Percentiles rank a stretch among this genome's conserved stretches.
phyloP scores from a whole-genome alignment of 164 flowering plant species.

The Chimonanthus praecox region DNA sequence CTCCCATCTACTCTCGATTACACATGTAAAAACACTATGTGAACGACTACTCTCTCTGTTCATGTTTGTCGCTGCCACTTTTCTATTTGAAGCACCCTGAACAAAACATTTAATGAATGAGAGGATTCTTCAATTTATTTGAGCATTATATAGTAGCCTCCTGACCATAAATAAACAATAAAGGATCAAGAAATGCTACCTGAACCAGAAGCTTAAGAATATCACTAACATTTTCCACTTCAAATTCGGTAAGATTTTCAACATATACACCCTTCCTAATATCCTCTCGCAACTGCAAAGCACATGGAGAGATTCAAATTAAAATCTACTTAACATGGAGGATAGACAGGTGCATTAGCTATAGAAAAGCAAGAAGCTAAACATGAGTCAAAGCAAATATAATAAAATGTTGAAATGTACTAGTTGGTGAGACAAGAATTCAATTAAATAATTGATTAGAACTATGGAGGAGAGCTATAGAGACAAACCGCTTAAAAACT shows the following conservation, averaged over 20 bases:
- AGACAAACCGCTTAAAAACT: too few species aligned
- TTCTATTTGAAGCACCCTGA: slow-evolving; percentile 94
- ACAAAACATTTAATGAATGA: slow-evolving; percentile 6
- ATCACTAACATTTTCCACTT: slow-evolving; percentile 78
- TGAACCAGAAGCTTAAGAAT: slow-evolving; percentile 69
- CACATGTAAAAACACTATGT: slow-evolving; percentile 96
- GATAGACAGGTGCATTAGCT: background rate
- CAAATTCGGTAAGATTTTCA: slow-evolving; percentile 89
- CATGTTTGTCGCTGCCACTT: slow-evolving; percentile 97
- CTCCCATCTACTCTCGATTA: slow-evolving; percentile 93
- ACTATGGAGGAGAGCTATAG: too few species aligned
- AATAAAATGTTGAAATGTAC: too few species aligned
- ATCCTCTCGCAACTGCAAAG: slow-evolving; percentile 82
- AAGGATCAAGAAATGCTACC: slow-evolving; percentile 32
- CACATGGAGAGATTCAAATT: slow-evolving; percentile 4
- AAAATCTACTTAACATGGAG: background rate
- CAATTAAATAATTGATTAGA: too few species aligned
- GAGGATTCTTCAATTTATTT: background rate
- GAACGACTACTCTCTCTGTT: slow-evolving; percentile 99
- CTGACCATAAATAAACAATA: background rate
- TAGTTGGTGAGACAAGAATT: too few species aligned
- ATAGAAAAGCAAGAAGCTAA: background rate
- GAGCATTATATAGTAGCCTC: background rate
- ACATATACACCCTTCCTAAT: slow-evolving; percentile 84
- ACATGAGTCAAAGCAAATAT: background rate